These are phyloP conservation scores for Diutina sp. DNA, from an alignment of 1,139 yeast genomes.

Conservation along the genomic window DNA sequence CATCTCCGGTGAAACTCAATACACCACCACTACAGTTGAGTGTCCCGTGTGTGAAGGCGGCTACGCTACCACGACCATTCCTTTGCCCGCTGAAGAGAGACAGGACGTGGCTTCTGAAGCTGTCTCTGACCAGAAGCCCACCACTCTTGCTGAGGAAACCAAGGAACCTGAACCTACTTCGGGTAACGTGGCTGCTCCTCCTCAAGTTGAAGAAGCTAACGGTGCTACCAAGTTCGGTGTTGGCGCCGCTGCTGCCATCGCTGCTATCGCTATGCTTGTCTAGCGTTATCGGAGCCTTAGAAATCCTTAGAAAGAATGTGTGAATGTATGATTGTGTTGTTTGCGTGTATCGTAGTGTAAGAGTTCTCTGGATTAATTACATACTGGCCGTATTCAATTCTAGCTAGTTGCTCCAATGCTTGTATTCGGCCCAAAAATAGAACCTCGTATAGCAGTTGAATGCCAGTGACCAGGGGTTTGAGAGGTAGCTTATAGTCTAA, in stretches of 20 bases:
- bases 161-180: background rate
- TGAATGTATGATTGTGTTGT: no score
- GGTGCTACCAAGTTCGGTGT: background rate
- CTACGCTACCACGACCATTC: background rate
- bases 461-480: no score
- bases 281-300: background rate
- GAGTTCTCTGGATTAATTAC: no score
- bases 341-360: no score
- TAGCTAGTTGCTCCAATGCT: no score
- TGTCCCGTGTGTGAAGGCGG: background rate
- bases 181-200: background rate
- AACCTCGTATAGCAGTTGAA: no score
- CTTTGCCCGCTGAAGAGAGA: background rate
- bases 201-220: background rate
- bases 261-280: background rate
- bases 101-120: no score
- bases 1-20: background rate
- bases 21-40: background rate
- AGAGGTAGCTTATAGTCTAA: no score
- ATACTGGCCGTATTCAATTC: no score
- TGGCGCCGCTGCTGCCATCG: slow-evolving; percentile 1
- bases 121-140: background rate
- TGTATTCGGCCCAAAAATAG: no score
- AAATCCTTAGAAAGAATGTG: no score
- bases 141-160: background rate